phyloP scores from a whole-genome alignment of 2,329 filamentous ascomycete species.

The Trichoderma breve region DNA sequence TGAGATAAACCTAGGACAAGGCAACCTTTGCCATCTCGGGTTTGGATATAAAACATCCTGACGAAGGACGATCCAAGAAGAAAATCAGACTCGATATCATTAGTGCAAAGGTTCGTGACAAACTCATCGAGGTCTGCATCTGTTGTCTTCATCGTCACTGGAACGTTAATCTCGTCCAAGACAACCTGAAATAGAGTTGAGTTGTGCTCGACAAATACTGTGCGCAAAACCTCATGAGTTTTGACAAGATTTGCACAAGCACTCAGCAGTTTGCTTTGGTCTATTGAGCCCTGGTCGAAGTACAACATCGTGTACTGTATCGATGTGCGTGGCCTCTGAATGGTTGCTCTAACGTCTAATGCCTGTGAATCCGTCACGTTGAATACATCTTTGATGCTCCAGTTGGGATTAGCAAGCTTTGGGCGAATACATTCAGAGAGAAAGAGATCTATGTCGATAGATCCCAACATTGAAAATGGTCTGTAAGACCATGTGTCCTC shows the following conservation, averaged over 20 bases:
- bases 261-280: conserved; percentile 24
- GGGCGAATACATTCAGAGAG: conserved; percentile 22
- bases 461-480: conserved; percentile 25
- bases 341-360: conserved; percentile 26
- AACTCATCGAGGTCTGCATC: neutral
- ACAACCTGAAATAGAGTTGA: conserved; percentile 26
- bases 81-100: neutral
- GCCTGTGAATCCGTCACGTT: conserved; percentile 26
- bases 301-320: conserved; percentile 33
- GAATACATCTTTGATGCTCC: conserved; percentile 27
- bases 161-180: conserved; percentile 23
- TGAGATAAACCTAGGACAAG: conserved; percentile 38
- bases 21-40: neutral
- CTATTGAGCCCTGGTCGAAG: conserved; percentile 23
- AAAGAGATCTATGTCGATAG: conserved; percentile 24
- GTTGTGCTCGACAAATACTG: conserved; percentile 27
- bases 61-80: neutral
- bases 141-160: conserved; percentile 10
- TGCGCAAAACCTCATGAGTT: conserved; percentile 28
- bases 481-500: conserved; percentile 20
- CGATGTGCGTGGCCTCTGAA: conserved; percentile 26
- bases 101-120: neutral
- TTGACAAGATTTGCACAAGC: conserved; percentile 28
- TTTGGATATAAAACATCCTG: neutral
- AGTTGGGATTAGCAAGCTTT: conserved; percentile 23